Base-by-base conservation (phyloP, 331 rosid species). In the Cydonia oblonga region DNA sequence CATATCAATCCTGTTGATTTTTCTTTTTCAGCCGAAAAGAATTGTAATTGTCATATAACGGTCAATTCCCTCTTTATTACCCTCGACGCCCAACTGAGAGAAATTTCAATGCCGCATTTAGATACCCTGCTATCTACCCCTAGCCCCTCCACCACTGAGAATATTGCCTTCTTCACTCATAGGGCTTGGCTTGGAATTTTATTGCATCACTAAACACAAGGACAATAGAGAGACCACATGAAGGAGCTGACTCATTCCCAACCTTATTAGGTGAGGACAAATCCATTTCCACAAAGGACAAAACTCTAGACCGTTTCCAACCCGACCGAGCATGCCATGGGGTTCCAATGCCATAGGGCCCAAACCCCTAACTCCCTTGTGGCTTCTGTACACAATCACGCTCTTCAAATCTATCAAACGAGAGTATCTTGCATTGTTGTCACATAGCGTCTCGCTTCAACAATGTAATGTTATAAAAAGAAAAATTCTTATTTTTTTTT, bases 301-400 rank as follows among this genome's bases (percentile, higher is more conserved):
- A 58, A 71, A 30, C 54, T 68, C 5, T 16, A 42, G 26, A n/a
- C 26, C 65, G 61, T 63, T 64, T 62, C 26, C 1, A 7, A 6
- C n/a, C 68, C 69, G 52, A 72, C 76, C 76, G 6, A 20, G 76
- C 76, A 28, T 61, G 76, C 68, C 22, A 19, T 26, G 60, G 35
- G 60, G 35, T 33, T 32, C 68, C 26, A 64, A 32, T 10, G 66
- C 32, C 69, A 60, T 9, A 61, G 52, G 63, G 18, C 20, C 58
- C 68, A 35, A 26, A 23, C 13, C 62, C 62, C 9, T 20, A 57
- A 5, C 29, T 11, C 29, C 29, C 28, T 56, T 22, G 3, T 54
- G 52, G 52, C 54, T 49, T 56, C 61, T n/a, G 6, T 9, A 53
- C 22, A n/a, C 25, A n/a, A 9, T 20, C 59, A 20, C 5, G 1